Evolutionary conservation across 1,139 yeast genomes (phyloP).

Genomic region (Blastobotrys capitulatus): DNA sequence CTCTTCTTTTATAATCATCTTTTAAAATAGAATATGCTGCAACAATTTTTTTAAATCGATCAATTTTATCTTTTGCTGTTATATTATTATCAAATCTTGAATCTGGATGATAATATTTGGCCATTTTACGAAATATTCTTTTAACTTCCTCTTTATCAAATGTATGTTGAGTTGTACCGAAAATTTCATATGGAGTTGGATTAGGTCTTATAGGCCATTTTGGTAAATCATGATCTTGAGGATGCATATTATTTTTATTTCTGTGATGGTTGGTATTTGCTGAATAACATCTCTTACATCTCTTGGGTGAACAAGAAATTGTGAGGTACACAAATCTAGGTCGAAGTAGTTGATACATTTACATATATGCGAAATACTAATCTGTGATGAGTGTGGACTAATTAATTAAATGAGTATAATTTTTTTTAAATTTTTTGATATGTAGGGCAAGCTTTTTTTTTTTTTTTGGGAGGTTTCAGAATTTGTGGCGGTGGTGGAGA

Average conservation of each 20-base stretch:
- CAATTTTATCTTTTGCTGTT: conserved; percentile 24
- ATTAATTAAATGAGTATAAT: too few relatives aligned
- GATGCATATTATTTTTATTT: background rate
- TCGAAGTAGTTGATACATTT: too few relatives aligned
- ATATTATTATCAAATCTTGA: conserved; percentile 15
- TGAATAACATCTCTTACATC: too few relatives aligned
- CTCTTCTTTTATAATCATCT: conserved; percentile 45
- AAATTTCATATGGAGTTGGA: conserved; percentile 75
- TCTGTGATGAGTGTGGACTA: too few relatives aligned
- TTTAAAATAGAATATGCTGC: conserved; percentile 69
- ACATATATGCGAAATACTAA: too few relatives aligned
- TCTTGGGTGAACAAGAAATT: too few relatives aligned
- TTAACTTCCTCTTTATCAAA: conserved; percentile 46
- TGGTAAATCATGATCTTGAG: conserved; percentile 4
- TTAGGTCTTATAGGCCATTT: conserved; percentile 19
- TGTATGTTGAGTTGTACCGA: conserved; percentile 40
- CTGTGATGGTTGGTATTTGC: too few relatives aligned
- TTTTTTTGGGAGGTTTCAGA: too few relatives aligned
- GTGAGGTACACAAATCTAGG: too few relatives aligned
- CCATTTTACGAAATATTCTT: conserved; percentile 53
- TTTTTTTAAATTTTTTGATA: too few relatives aligned
- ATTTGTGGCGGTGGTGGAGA: too few relatives aligned
- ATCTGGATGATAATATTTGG: conserved; percentile 89
- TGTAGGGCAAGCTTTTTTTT: too few relatives aligned
- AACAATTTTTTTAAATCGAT: conserved; percentile 63